Conservation (phyloP, 106 monocot genomes). For the Dendrobium catenatum region DNA sequence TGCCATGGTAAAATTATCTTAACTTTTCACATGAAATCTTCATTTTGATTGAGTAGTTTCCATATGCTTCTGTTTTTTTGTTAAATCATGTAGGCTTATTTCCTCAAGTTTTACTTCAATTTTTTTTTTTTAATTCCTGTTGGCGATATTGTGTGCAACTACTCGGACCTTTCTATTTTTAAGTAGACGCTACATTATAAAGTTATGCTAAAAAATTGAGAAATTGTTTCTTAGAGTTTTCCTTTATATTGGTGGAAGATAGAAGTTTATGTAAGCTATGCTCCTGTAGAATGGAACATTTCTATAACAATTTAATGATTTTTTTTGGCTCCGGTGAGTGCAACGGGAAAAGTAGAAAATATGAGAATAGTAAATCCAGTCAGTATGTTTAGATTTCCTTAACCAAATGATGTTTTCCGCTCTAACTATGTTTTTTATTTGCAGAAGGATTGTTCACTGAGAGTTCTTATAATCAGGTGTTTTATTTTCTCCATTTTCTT, state of each 20-base stretch:
- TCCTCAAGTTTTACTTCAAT: background rate
- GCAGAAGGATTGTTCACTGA: constrained; percentile 78
- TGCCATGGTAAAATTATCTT: background rate
- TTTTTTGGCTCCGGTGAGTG: background rate
- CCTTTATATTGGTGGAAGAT: background rate
- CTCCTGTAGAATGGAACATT: background rate
- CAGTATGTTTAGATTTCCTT: background rate
- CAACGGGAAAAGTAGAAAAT: background rate
- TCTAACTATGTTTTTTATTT: constrained; percentile 6
- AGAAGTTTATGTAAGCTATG: background rate
- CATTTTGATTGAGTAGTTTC: background rate
- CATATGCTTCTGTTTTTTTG: background rate
- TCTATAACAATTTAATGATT: background rate
- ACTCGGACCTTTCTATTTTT: background rate
- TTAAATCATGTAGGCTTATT: background rate
- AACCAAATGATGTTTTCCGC: background rate
- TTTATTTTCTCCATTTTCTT: background rate
- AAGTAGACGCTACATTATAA: background rate
- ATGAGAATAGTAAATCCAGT: background rate
- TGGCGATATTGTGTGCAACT: background rate
- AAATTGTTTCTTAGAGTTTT: background rate
- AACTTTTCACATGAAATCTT: background rate
- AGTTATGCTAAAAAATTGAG: background rate
- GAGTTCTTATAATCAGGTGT: constrained; percentile 65
- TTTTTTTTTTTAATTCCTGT: background rate